Base-by-base conservation (phyloP, 331 rosid species). In the Quercus tomentella region DNA sequence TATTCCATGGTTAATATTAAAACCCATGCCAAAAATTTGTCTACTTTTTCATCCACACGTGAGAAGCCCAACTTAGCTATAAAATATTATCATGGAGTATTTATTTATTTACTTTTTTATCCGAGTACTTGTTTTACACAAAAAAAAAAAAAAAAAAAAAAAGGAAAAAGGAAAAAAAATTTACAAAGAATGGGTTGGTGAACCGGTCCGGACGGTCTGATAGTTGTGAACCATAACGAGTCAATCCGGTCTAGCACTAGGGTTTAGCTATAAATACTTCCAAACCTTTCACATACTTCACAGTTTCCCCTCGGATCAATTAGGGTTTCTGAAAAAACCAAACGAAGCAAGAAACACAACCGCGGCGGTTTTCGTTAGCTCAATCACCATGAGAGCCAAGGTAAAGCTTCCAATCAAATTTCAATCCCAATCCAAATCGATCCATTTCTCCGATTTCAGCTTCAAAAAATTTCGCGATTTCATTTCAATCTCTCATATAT, bases 381-480 rank as follows among this genome's bases (percentile, higher is more conserved):
- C 25, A 67, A n/a, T 4, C 72, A 33, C 72, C 26, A 67, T 67
- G 72, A 67, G 72, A 35, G 72, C 72, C 18, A 67, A 67, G 72
- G 72, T 67, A 33, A 67, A 67, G 31, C 26, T 25, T 67, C 25
- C 45, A 65, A 65, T 65, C 37, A 28, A 67, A 6, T 67, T 0
- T 33, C 35, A n/a, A 37, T 65, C 4, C 11, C 17, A 65, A 16
- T 28, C 31, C 31, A 4, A 18, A 16, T 30, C 21, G n/a, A 26
- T 28, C 3, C 3, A 41, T 41, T 41, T 41, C 45, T 8, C 17
- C 54, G 54, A 49, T 12, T 12, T 49, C 5, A 49, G 5, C 54
- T 10, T 49, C 17, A 49, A 41, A 8, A 41, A 41, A 41, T 41
- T 41, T 41, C 3, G 3, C 45, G 45, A 41, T 31, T 31, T 66